A percentile compares a stretch with the other conserved stretches of the same genome.
Evolutionary conservation across 495 filamentous ascomycete genomes (phyloP).

Genomic region (Jackrogersella multiformis): DNA sequence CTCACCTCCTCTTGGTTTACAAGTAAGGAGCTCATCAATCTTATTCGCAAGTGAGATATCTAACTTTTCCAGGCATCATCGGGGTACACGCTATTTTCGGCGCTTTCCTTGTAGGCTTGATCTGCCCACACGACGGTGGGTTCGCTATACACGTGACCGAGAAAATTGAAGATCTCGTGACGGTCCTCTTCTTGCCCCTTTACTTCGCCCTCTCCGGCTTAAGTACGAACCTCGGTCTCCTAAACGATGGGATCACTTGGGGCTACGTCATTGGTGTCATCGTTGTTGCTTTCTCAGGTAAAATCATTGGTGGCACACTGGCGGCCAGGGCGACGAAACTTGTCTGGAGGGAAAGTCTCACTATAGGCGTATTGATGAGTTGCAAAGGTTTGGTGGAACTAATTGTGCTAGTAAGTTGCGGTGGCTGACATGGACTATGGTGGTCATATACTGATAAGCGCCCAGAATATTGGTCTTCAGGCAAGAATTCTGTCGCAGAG

Average conservation of each 20-base stretch:
- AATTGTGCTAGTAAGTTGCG: constrained; percentile 81
- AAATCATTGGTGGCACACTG: constrained; percentile 84
- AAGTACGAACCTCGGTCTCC: constrained; percentile 85
- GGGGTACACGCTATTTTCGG: constrained; percentile 71
- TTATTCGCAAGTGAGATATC: neutral
- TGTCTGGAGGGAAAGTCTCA: constrained; percentile 91
- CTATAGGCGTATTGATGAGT: constrained; percentile 94
- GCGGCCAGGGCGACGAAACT: constrained; percentile 81
- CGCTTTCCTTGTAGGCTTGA: constrained; percentile 84
- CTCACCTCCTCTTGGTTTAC: constrained; percentile 94
- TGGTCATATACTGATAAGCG: constrained; percentile 38
- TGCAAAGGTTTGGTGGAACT: constrained; percentile 97
- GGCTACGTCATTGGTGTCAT: constrained; percentile 90
- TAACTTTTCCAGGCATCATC: constrained; percentile 68
- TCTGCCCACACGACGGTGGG: constrained; percentile 93
- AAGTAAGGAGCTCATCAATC: constrained; percentile 49
- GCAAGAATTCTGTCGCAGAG: constrained; percentile 85
- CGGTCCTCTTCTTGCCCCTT: constrained; percentile 87
- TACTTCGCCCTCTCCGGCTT: constrained; percentile 96
- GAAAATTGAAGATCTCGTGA: constrained; percentile 94
- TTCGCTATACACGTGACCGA: constrained; percentile 96
- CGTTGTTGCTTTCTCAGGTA: constrained; percentile 82
- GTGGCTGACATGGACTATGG: neutral
- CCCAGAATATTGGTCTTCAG: constrained; percentile 91
- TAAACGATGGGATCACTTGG: constrained; percentile 87